Base-by-base conservation (phyloP, 352 stramenopile genomes). In the Pythium oligandrum region DNA sequence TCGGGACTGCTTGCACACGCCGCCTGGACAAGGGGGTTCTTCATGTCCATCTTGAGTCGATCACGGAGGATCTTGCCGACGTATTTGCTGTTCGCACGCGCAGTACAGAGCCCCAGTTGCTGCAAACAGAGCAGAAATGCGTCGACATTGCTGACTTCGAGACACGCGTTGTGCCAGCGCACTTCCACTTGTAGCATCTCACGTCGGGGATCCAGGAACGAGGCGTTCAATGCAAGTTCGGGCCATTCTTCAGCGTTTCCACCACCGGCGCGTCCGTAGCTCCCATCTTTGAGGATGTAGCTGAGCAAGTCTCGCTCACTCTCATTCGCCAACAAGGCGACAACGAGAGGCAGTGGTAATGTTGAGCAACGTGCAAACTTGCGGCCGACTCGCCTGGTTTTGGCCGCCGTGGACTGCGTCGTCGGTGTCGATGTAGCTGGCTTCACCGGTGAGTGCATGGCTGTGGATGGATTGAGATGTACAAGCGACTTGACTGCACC, bases 311-410 rank as follows among this genome's bases (percentile, higher is more conserved):
- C 66, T 1, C 75, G 68, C 51, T 89, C 75, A 5, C 51, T 74
- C 48, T 84, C 78, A 48, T 87, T 89, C n/a, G 78, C 75, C 6
- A 89, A 68, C 32, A 89, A 57, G 12, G 72, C 73, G 34, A 87
- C 66, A 1, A 54, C 74, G 9, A 89, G 66, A 17, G 78, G 75
- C 1, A 89, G 50, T 11, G 78, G 78, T 1, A 89, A 35, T 59
- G 77, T 80, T 44, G 75, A 86, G 33, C 62, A 86, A 9, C 55
- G 54, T 0, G 50, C 45, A 34, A 64, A 66, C 42, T 57, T 64
- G 34, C 32, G 39, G 4, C 51, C 55, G 4, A 43, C 11, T 4
- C 37, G 12, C 34, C 43, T 55, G 10, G 2, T 51, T 4, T 45
- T 48, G 10, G 4, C 40, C 32, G 8, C 38, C 37, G 6, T 47